Percentiles rank a stretch among this genome's conserved stretches.
phyloP scores from a whole-genome alignment of 176 grass and related monocot species.

The Musa troglodytarum region DNA sequence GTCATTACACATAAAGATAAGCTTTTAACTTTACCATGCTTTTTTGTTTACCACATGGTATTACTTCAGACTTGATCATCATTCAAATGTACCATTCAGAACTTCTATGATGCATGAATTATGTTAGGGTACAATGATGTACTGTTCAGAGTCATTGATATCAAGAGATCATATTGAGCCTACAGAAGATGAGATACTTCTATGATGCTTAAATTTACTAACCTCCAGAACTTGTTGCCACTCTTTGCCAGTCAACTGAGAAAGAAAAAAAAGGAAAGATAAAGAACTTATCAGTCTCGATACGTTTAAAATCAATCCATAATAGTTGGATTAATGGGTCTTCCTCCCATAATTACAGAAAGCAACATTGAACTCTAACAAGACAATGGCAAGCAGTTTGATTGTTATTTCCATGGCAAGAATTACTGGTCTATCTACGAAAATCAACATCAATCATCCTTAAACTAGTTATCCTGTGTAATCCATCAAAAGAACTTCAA shows the following conservation, averaged over 20 bases:
- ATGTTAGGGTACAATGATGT: neutral
- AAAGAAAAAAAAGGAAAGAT: slow-evolving; percentile 8
- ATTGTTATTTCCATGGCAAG: neutral
- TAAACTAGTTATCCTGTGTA: neutral
- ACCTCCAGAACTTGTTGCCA: slow-evolving; percentile 88
- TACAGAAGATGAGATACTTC: slow-evolving; percentile 4
- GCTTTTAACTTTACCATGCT: neutral
- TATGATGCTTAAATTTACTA: slow-evolving; percentile 5
- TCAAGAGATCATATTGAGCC: slow-evolving; percentile 1
- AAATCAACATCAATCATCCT: neutral
- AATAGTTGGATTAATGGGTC: too few species aligned
- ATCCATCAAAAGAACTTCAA: neutral
- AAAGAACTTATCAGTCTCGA: slow-evolving; percentile 11
- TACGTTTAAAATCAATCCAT: neutral
- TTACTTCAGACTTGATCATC: slow-evolving; percentile 7
- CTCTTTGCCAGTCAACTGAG: slow-evolving; percentile 62
- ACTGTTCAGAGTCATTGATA: neutral
- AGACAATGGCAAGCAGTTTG: neutral
- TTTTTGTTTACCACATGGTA: neutral
- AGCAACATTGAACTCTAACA: too few species aligned
- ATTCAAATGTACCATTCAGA: neutral
- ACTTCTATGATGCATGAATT: neutral
- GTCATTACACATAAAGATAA: slow-evolving; percentile 11
- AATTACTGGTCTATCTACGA: neutral
- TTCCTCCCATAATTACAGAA: too few species aligned